Evolutionary conservation across 768 basidiomycete genomes (phyloP).

Genomic region (Daedalea quercina): DNA sequence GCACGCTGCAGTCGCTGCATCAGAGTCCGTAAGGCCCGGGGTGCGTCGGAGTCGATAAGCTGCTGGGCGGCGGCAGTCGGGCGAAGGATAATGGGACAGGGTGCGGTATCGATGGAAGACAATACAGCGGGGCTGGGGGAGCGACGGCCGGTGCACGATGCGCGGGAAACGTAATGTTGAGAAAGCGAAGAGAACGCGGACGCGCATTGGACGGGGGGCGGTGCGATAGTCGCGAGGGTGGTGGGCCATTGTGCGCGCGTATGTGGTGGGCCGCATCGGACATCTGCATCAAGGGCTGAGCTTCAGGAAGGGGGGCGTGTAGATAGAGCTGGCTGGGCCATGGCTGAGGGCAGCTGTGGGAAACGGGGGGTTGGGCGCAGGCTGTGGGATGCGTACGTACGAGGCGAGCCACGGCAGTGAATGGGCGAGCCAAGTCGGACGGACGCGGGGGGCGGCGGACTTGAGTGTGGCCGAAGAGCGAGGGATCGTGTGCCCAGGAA

Average conservation of each 20-base stretch:
- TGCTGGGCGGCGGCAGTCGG: neutral
- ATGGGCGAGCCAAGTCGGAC: neutral
- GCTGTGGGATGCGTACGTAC: neutral
- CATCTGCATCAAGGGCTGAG: neutral
- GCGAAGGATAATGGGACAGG: neutral
- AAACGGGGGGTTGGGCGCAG: neutral
- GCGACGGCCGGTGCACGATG: no score
- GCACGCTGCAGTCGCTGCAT: neutral
- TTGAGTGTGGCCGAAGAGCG: no score
- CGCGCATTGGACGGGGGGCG: neutral
- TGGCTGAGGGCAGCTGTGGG: neutral
- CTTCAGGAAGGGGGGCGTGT: neutral
- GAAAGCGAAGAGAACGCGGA: neutral
- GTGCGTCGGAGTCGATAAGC: neutral
- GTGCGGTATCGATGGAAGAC: neutral
- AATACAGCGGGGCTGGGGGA: neutral
- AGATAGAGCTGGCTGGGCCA: neutral
- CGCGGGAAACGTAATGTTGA: no score
- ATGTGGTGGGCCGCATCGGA: neutral
- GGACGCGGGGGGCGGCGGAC: neutral
- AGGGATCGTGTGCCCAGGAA: no score
- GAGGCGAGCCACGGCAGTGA: neutral
- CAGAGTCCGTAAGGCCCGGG: neutral
- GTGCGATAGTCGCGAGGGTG: neutral
- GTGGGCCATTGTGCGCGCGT: neutral